phyloP scores from a whole-genome alignment of 371 early-diverging fungal species.

The Massospora cicadina region DNA sequence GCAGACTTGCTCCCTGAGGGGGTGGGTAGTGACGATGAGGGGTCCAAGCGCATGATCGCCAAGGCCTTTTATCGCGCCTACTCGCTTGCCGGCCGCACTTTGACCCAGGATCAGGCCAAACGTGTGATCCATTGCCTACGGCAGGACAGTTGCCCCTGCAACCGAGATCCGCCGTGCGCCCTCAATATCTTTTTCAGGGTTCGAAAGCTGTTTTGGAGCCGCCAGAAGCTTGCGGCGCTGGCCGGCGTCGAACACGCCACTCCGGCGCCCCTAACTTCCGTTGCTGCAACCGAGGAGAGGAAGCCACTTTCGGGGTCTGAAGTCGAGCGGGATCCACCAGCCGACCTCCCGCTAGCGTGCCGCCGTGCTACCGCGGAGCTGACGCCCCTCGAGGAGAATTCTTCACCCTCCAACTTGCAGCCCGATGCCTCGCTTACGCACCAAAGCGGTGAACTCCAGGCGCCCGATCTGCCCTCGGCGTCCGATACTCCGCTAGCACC shows the following conservation, averaged over 20 bases:
- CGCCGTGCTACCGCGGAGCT: background rate
- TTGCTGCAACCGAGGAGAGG: background rate
- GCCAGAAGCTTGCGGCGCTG: background rate
- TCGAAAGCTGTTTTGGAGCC: constrained; percentile 6
- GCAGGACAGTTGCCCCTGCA: constrained; percentile 2
- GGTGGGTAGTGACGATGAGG: background rate
- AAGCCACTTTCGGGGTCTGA: constrained; percentile 4
- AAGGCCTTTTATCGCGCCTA: background rate
- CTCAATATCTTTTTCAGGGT: background rate
- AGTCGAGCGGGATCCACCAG: constrained; percentile 4
- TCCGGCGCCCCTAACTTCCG: background rate
- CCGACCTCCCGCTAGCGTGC: background rate
- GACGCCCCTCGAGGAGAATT: background rate
- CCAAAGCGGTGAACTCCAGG: background rate
- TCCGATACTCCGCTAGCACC: background rate
- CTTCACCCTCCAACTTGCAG: background rate
- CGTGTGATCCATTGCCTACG: background rate
- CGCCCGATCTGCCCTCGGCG: background rate
- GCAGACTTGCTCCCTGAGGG: constrained; percentile 10
- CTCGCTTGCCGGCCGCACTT: background rate
- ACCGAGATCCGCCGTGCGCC: background rate
- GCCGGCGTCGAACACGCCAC: background rate
- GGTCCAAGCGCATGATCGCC: background rate
- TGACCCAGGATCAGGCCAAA: constrained; percentile 1
- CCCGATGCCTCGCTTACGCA: background rate